phyloP scores from a whole-genome alignment of 2,329 filamentous ascomycete species.

The Diplocarpon mali region DNA sequence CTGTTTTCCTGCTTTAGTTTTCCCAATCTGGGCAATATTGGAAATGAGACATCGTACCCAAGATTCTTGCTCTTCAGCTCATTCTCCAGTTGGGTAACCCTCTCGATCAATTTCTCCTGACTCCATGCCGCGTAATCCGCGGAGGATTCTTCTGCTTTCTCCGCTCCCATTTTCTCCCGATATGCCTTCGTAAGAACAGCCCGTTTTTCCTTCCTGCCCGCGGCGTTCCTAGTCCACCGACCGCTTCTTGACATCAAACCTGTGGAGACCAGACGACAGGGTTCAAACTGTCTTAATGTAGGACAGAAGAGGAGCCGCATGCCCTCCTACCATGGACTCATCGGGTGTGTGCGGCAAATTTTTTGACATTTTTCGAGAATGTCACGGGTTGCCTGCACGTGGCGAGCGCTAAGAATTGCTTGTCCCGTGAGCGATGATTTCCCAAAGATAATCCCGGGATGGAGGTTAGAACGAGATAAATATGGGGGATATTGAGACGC shows the following conservation, averaged over 20 bases:
- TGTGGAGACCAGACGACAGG: conserved; percentile 23
- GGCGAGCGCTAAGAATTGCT: neutral
- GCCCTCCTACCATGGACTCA: conserved; percentile 16
- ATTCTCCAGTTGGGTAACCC: conserved; percentile 56
- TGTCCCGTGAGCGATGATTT: neutral
- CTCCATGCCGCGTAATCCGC: conserved; percentile 55
- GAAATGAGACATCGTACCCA: conserved; percentile 11
- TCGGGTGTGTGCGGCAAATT: neutral
- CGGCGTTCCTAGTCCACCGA: conserved; percentile 12
- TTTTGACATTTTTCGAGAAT: neutral
- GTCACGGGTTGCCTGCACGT: too few species aligned
- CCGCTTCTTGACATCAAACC: conserved; percentile 7
- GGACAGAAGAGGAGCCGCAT: conserved; percentile 9
- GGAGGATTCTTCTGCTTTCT: conserved; percentile 11
- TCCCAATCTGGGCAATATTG: neutral
- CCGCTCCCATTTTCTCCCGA: conserved; percentile 8
- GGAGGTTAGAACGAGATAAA: neutral
- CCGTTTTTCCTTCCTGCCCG: conserved; percentile 8
- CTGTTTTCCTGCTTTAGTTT: conserved; percentile 5
- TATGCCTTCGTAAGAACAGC: conserved; percentile 5
- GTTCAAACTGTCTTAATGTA: conserved; percentile 5
- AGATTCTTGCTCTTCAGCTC: conserved; percentile 44
- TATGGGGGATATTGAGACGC: conserved; percentile 17
- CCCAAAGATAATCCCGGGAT: neutral
- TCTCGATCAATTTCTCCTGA: conserved; percentile 54